phyloP scores from a whole-genome alignment of 768 basidiomycete genomes.

The Tulasnella sp. region DNA sequence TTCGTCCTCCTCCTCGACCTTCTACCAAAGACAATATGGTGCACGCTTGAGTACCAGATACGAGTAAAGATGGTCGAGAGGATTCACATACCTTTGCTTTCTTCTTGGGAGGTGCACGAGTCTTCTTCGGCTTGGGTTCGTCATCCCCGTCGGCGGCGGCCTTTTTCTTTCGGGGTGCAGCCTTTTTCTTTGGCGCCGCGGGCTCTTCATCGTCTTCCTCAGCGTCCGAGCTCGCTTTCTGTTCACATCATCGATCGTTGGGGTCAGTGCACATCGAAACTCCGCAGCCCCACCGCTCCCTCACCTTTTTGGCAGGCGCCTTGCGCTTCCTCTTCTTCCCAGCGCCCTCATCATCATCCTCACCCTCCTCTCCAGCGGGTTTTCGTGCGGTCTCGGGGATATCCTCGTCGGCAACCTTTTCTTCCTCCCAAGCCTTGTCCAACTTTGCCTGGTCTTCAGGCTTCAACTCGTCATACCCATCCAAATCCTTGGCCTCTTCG shows the following conservation, averaged over 20 bases:
- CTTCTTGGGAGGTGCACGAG: not conserved
- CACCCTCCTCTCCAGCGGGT: constrained; percentile 37
- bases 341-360: constrained; percentile 39
- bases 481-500: constrained; percentile 56
- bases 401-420: constrained; percentile 74
- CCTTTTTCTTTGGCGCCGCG: constrained; percentile 43
- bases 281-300: not conserved
- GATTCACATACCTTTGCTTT: constrained; percentile 29
- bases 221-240: constrained; percentile 14
- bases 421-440: constrained; percentile 63
- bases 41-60: not conserved
- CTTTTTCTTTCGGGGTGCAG: constrained; percentile 32
- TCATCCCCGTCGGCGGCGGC: constrained; percentile 36
- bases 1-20: constrained; percentile 38
- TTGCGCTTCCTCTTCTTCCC: constrained; percentile 48
- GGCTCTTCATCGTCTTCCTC: constrained; percentile 25
- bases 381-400: constrained; percentile 68
- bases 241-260: not conserved
- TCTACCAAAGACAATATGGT: not conserved
- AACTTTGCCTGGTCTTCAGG: constrained; percentile 65
- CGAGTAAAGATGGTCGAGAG: not conserved
- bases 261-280: not conserved
- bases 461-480: constrained; percentile 72
- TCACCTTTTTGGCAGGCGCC: constrained; percentile 34
- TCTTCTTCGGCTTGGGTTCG: constrained; percentile 35